Base-by-base conservation (phyloP, 1,284 basidiomycete genomes). In the Prillingera fragicola region DNA sequence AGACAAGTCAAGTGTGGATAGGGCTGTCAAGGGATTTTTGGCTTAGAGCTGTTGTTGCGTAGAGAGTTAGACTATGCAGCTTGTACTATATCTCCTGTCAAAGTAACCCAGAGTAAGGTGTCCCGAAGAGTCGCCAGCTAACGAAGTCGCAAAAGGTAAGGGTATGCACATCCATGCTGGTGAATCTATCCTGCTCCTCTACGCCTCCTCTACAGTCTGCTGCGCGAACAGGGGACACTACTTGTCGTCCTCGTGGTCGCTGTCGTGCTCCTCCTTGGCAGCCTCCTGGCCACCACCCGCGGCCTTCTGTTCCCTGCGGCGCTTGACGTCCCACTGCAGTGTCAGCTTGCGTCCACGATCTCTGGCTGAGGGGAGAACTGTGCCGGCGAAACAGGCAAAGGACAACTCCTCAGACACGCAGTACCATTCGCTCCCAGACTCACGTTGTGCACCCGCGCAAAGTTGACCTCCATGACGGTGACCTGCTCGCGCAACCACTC, bases 391-490 rank as follows among this genome's bases (percentile, higher is more conserved):
- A 18, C 14, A 18, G 17, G 4, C 15, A 9, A 26, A 10, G 14
- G 31, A 10, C 19, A 15, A 15, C 31, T 23, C 13, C 18, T 28
- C 42, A 19, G 25, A 14, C 18, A 13, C n/a, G 17, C 18, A n/a
- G n/a, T 19, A 18, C 38, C n/a, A 19, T 31, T 19, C 12, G 17
- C 22, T 12, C 10, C 9, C 2, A n/a, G n/a, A 64, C 69, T 56
- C 52, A 71, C 67, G 64, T 98, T 98, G 70, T 95, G 96, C 42
- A 96, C 85, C 27, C 94, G 77, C 8, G 94, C 94, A 21, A 88
- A 94, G 68, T 97, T 97, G 50, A 98, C 94, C 67, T 98, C 92
- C 86, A 96, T 96, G 13, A 95, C 81, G 4, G 94, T 98, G 41
- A 94, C 80, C 70, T 98, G 94, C 65, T 98, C 94, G 43, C 91